These are phyloP conservation scores for Bauhinia variegata DNA, from an alignment of 306 rosid species.

Conservation along the genomic window DNA sequence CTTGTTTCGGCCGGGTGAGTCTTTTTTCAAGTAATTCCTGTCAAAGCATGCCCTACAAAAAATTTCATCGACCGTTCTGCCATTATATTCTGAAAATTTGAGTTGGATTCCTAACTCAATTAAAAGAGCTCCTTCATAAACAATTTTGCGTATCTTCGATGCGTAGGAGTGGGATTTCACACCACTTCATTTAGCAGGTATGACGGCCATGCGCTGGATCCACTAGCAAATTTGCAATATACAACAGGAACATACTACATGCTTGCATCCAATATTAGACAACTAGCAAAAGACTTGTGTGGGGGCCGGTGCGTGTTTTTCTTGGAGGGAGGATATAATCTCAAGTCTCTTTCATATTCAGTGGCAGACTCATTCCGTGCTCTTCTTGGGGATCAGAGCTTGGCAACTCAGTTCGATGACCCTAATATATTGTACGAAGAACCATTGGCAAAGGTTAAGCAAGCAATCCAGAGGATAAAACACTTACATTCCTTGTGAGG, in stretches of 20 bases:
- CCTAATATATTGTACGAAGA: conserved; percentile 76
- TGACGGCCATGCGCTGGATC: conserved; percentile 91
- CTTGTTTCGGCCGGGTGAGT: conserved; percentile 99
- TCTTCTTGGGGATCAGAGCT: conserved; percentile 76
- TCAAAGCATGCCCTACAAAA: conserved; percentile 22
- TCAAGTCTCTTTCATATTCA: conserved; percentile 70
- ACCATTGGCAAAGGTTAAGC: conserved; percentile 67
- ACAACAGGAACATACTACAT: conserved; percentile 92
- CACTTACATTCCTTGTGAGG: conserved; percentile 57
- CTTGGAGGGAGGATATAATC: conserved; percentile 95
- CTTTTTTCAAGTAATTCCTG: conserved; percentile 20
- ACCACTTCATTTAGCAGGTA: conserved; percentile 51
- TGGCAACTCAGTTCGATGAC: conserved; percentile 77
- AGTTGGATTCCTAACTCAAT: conserved; percentile 4
- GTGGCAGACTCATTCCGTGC: conserved; percentile 88
- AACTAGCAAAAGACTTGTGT: conserved; percentile 75
- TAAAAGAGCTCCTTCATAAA: background rate
- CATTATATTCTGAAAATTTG: conserved; percentile 30
- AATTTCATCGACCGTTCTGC: conserved; percentile 14
- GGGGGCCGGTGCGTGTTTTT: conserved; percentile 77
- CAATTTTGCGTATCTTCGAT: conserved; percentile 7
- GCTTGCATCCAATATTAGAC: conserved; percentile 76
- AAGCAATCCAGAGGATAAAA: conserved; percentile 70
- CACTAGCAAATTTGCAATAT: conserved; percentile 74
- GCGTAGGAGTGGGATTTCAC: conserved; percentile 4